Evolutionary conservation across 441 rosid genomes (phyloP).

Genomic region (Omphalea diandra): DNA sequence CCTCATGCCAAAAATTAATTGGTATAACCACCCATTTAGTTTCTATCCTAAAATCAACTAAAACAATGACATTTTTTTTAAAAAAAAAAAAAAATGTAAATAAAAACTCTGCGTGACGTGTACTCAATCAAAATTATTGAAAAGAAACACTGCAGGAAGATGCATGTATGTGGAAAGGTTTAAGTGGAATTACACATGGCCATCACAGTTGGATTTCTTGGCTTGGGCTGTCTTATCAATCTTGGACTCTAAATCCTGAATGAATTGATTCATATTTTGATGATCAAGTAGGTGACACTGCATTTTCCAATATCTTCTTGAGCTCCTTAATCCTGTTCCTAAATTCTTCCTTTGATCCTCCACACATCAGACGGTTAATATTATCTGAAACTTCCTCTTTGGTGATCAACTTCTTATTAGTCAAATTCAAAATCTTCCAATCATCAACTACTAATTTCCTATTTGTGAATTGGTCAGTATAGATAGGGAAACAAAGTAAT

Average conservation of each 20-base stretch:
- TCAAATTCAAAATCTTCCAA: constrained; percentile 61
- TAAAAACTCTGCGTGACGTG: too few relatives aligned
- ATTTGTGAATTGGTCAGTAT: constrained; percentile 66
- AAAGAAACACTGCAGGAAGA: too few relatives aligned
- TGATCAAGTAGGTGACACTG: constrained; percentile 45
- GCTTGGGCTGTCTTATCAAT: constrained; percentile 22
- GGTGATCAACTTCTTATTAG: constrained; percentile 28
- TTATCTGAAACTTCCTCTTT: constrained; percentile 48
- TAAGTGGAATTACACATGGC: background rate
- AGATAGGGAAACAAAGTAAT: constrained; percentile 50
- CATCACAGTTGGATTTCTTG: background rate
- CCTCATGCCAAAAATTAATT: too few relatives aligned
- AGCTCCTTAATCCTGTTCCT: constrained; percentile 34
- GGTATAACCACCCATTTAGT: too few relatives aligned
- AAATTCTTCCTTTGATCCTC: constrained; percentile 31
- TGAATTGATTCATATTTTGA: constrained; percentile 47
- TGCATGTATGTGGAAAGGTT: too few relatives aligned
- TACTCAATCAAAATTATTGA: too few relatives aligned
- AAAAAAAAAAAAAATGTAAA: too few relatives aligned
- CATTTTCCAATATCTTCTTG: constrained; percentile 39
- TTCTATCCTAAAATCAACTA: too few relatives aligned
- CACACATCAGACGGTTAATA: constrained; percentile 37
- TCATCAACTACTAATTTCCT: constrained; percentile 62
- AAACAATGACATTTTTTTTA: too few relatives aligned
- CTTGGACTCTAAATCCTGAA: constrained; percentile 31